Evolutionary conservation across 2,329 filamentous ascomycete genomes (phyloP).

Genomic region (Fusarium humuli): DNA sequence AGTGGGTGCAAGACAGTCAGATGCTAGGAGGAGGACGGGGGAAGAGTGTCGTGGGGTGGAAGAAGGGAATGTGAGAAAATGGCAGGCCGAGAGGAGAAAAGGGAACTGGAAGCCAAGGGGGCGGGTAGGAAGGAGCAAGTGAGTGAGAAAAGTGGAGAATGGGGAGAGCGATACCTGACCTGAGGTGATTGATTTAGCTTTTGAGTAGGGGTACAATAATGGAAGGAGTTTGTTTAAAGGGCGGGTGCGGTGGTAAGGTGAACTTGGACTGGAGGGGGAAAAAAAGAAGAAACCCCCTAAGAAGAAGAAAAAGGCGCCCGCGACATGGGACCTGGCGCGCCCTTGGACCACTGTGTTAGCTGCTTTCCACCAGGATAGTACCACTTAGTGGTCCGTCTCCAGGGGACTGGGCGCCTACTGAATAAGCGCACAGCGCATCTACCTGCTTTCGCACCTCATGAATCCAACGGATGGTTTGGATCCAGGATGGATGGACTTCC

Average conservation of each 20-base stretch:
- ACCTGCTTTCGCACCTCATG: neutral
- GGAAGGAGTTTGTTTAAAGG: slow-evolving; percentile 24
- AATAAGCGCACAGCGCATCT: slow-evolving; percentile 18
- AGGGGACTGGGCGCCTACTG: slow-evolving; percentile 18
- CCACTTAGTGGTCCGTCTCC: slow-evolving; percentile 17
- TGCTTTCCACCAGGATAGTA: slow-evolving; percentile 7
- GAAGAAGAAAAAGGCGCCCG: slow-evolving; percentile 3
- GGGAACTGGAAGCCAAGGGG: slow-evolving; percentile 32
- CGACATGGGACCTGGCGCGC: slow-evolving; percentile 2
- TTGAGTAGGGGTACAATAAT: slow-evolving; percentile 17
- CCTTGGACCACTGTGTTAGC: slow-evolving; percentile 2
- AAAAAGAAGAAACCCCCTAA: neutral
- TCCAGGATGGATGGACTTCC: neutral
- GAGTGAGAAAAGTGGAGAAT: slow-evolving; percentile 41
- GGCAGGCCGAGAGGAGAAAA: slow-evolving; percentile 33
- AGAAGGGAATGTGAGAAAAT: slow-evolving; percentile 34
- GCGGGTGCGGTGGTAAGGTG: slow-evolving; percentile 1
- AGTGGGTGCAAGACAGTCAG: slow-evolving; percentile 30
- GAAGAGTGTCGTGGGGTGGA: slow-evolving; percentile 38
- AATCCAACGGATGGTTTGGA: neutral
- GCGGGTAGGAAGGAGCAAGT: slow-evolving; percentile 33
- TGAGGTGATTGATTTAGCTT: slow-evolving; percentile 6
- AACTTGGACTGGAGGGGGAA: neutral
- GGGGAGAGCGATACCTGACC: slow-evolving; percentile 35
- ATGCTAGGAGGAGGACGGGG: slow-evolving; percentile 36